Percentiles rank a stretch among this genome's conserved stretches.
These are phyloP conservation scores for Pseudozyma sp. DNA, from an alignment of 1,284 basidiomycete species.

Conservation along the genomic window DNA sequence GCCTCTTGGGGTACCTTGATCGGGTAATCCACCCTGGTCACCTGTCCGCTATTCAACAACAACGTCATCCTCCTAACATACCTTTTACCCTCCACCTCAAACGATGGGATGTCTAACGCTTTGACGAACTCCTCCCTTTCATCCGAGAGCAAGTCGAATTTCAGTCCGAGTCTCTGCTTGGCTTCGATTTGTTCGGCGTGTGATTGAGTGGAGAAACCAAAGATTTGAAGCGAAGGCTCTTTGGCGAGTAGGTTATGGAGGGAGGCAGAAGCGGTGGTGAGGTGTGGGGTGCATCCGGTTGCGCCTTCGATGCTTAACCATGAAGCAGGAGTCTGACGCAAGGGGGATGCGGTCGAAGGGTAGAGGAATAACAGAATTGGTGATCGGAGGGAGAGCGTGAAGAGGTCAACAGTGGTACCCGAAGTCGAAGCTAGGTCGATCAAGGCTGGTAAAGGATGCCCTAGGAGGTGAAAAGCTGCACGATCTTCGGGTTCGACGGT, in stretches of 20 bases:
- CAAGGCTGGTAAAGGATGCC: slow-evolving; percentile 62
- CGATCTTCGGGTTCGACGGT: slow-evolving; percentile 25
- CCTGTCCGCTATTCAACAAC: slow-evolving; percentile 57
- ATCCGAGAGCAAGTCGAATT: slow-evolving; percentile 49
- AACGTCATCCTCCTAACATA: slow-evolving; percentile 52
- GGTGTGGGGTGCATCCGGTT: slow-evolving; percentile 42
- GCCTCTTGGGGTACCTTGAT: slow-evolving; percentile 42
- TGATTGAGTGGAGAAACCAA: slow-evolving; percentile 54
- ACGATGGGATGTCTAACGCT: slow-evolving; percentile 52
- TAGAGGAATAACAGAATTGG: slow-evolving; percentile 63
- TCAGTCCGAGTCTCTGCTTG: slow-evolving; percentile 24
- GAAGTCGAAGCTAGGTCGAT: slow-evolving; percentile 54
- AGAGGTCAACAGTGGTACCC: slow-evolving; percentile 56
- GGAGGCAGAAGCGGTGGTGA: slow-evolving; percentile 36
- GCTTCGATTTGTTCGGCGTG: slow-evolving; percentile 34
- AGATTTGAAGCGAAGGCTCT: slow-evolving; percentile 52
- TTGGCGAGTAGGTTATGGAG: slow-evolving; percentile 24
- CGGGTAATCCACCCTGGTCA: slow-evolving; percentile 59
- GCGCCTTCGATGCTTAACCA: slow-evolving; percentile 42
- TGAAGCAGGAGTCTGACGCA: slow-evolving; percentile 12
- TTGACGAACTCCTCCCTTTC: slow-evolving; percentile 16
- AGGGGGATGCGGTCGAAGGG: slow-evolving; percentile 21
- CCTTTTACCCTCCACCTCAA: slow-evolving; percentile 27
- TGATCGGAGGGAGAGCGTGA: slow-evolving; percentile 52
- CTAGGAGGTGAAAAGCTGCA: slow-evolving; percentile 59